Evolutionary conservation across 2,329 filamentous ascomycete species (phyloP).

Genomic region (Beauveria brongniartii): DNA sequence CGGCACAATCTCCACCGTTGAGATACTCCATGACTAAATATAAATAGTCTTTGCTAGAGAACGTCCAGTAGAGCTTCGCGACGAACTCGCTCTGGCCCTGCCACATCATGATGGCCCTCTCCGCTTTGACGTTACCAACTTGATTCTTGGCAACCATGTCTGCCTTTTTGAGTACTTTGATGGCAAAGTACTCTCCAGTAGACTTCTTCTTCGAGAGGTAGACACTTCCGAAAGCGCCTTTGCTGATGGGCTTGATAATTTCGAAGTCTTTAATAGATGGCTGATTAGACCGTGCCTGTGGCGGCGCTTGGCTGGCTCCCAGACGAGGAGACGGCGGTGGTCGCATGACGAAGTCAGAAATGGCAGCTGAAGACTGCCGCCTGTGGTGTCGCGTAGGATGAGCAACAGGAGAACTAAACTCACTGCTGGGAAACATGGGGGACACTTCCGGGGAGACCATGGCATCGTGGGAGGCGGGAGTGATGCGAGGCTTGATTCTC

Average conservation of each 20-base stretch:
- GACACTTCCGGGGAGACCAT: slow-evolving; percentile 82
- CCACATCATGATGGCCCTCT: slow-evolving; percentile 99
- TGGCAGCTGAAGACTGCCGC: slow-evolving; percentile 82
- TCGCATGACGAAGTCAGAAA: slow-evolving; percentile 59
- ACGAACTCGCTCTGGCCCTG: slow-evolving; percentile 99
- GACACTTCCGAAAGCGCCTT: slow-evolving; percentile 95
- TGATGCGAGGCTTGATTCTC: slow-evolving; percentile 71
- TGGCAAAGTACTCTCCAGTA: slow-evolving; percentile 95
- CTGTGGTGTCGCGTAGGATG: slow-evolving; percentile 61
- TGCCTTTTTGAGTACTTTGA: slow-evolving; percentile 98
- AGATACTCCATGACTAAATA: slow-evolving; percentile 99
- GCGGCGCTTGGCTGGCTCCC: slow-evolving; percentile 64
- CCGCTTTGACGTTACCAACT: slow-evolving; percentile 97
- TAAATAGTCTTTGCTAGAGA: slow-evolving; percentile 97
- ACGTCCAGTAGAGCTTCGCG: slow-evolving; percentile 98
- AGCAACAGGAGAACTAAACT: slow-evolving; percentile 68
- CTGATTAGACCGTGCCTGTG: slow-evolving; percentile 79
- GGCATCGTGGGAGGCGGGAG: slow-evolving; percentile 52
- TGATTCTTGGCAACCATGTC: slow-evolving; percentile 99
- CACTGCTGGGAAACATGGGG: slow-evolving; percentile 73
- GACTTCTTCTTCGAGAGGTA: slow-evolving; percentile 98
- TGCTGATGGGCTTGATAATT: slow-evolving; percentile 98
- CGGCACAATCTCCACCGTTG: slow-evolving; percentile 94
- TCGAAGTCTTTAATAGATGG: slow-evolving; percentile 99
- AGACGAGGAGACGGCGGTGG: slow-evolving; percentile 78